Evolutionary conservation across 345 rosid species (phyloP).

Genomic region (Leavenworthia alabamica): DNA sequence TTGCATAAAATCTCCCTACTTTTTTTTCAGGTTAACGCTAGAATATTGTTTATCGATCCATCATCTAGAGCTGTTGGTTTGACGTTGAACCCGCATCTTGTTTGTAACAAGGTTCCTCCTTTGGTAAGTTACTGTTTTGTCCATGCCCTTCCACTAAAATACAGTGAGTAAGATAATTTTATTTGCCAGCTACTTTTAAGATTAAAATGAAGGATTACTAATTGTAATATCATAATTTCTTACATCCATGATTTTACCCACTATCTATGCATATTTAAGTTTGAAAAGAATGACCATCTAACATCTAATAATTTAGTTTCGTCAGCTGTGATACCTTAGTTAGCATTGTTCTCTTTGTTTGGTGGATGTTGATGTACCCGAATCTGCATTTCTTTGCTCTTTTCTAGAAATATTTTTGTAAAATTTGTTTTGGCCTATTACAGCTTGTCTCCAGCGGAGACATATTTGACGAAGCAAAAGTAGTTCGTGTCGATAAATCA

Average conservation of each 20-base stretch:
- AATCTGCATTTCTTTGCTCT: background rate
- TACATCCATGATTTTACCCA: background rate
- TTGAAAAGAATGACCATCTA: background rate
- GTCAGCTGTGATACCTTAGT: background rate
- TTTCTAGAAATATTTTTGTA: background rate
- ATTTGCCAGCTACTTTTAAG: background rate
- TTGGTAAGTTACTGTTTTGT: constrained; percentile 43
- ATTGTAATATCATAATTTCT: background rate
- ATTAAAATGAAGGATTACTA: background rate
- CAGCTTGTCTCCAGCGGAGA: constrained; percentile 70
- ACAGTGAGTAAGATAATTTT: background rate
- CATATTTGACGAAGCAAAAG: constrained; percentile 75
- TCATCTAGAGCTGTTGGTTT: constrained; percentile 89
- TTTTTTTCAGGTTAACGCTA: constrained; percentile 70
- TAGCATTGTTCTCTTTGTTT: constrained; percentile 7
- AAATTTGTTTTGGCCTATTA: constrained; percentile 28
- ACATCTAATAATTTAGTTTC: background rate
- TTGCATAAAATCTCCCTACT: background rate
- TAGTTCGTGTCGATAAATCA: constrained; percentile 70
- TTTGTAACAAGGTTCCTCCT: constrained; percentile 70
- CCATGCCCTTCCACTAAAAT: constrained; percentile 1
- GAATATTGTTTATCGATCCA: constrained; percentile 85
- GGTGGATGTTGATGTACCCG: background rate
- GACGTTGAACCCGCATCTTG: constrained; percentile 81
- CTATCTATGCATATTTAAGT: background rate